These are phyloP conservation scores for Cytospora chrysosperma DNA, from an alignment of 2,329 filamentous ascomycete genomes.

Conservation along the genomic window DNA sequence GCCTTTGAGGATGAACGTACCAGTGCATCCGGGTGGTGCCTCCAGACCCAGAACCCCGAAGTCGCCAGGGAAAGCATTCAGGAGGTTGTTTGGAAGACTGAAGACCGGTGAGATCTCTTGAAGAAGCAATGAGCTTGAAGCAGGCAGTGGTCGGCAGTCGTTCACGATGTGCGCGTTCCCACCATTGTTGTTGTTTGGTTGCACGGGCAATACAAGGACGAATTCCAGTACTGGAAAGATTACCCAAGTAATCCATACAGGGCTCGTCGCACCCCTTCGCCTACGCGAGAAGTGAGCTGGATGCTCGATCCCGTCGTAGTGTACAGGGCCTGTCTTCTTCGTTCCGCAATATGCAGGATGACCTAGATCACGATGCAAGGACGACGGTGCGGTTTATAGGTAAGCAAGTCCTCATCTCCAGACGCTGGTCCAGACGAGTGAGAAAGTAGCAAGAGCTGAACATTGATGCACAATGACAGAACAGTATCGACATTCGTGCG, in stretches of 20 bases:
- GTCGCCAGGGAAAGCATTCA: conserved; percentile 32
- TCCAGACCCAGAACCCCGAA: conserved; percentile 38
- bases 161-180: neutral
- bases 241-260: neutral
- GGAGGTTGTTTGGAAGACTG: conserved; percentile 32
- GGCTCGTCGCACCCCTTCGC: neutral
- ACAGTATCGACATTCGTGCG: too few species aligned
- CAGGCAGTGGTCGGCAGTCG: too few species aligned
- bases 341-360: neutral
- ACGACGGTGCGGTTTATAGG: neutral
- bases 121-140: neutral
- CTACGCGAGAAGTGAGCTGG: neutral
- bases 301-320: neutral
- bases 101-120: conserved; percentile 23
- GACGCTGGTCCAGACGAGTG: neutral
- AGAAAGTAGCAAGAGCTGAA: too few species aligned
- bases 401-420: neutral
- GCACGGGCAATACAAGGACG: neutral
- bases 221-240: neutral
- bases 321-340: neutral
- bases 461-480: neutral
- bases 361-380: neutral
- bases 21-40: conserved; percentile 23
- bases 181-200: neutral
- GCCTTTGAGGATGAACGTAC: neutral